Conservation (phyloP, 768 basidiomycete species). For the Paxillus rubicundulus region DNA sequence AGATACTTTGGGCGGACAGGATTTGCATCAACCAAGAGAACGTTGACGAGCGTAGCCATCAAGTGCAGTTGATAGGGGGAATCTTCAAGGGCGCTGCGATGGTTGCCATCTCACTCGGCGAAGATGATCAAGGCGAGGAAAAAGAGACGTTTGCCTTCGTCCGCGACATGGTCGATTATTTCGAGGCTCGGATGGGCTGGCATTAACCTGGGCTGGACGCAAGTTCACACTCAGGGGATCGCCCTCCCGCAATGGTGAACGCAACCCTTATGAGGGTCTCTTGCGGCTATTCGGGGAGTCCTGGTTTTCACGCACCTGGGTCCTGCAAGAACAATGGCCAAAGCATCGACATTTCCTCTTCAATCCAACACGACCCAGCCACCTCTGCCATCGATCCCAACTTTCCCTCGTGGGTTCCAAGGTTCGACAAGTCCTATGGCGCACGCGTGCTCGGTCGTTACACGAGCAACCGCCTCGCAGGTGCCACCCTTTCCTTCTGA, state of each 20-base stretch:
- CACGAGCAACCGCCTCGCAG: slow-evolving; percentile 1
- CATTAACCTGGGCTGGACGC: too few species aligned
- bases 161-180: too few species aligned
- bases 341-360: slow-evolving; percentile 4
- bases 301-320: too few species aligned
- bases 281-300: too few species aligned
- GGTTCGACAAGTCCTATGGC: slow-evolving; percentile 4
- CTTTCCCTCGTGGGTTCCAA: slow-evolving; percentile 10
- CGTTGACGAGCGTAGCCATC: too few species aligned
- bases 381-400: not conserved
- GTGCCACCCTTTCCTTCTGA: not conserved
- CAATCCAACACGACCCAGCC: slow-evolving; percentile 1
- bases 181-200: too few species aligned
- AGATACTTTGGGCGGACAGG: too few species aligned
- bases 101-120: not conserved
- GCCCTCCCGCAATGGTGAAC: too few species aligned
- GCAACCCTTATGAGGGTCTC: too few species aligned
- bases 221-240: too few species aligned
- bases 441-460: slow-evolving; percentile 3
- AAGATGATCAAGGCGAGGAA: not conserved
- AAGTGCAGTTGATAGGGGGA: not conserved
- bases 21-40: too few species aligned
- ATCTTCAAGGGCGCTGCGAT: not conserved
- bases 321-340: slow-evolving; percentile 1
- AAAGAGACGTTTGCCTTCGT: not conserved